phyloP scores from a whole-genome alignment of 805 yeast genomes.

The Isabelozyma pseudorhagii region DNA sequence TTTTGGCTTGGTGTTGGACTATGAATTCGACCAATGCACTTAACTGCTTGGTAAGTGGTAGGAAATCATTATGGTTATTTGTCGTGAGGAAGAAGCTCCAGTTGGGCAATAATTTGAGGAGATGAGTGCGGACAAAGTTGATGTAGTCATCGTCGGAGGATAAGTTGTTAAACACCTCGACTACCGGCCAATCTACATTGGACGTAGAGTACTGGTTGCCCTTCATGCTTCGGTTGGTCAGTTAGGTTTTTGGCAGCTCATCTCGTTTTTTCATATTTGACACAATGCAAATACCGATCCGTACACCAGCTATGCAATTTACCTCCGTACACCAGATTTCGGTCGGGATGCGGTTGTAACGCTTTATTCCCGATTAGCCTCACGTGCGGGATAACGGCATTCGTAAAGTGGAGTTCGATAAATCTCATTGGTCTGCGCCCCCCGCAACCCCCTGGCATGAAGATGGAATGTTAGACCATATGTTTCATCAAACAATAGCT shows the following conservation, averaged over 20 bases:
- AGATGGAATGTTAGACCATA: too few species aligned
- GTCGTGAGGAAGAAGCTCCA: constrained; percentile 44
- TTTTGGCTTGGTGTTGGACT: constrained; percentile 2
- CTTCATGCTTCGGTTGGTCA: not conserved
- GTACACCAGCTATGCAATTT: too few species aligned
- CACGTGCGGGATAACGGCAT: too few species aligned
- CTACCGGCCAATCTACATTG: constrained; percentile 1
- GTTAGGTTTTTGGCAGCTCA: not conserved
- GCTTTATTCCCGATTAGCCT: too few species aligned
- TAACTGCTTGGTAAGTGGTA: constrained; percentile 41
- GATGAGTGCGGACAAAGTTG: not conserved
- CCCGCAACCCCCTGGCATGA: too few species aligned
- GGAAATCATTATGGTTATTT: constrained; percentile 52
- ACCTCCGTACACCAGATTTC: too few species aligned
- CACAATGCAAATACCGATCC: too few species aligned
- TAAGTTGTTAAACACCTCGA: not conserved
- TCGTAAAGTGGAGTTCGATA: too few species aligned
- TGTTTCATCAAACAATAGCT: too few species aligned
- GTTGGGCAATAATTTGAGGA: constrained; percentile 25
- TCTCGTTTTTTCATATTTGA: not conserved
- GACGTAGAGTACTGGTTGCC: not conserved
- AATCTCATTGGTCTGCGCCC: too few species aligned
- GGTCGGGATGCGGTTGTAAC: too few species aligned
- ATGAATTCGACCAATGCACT: constrained; percentile 19
- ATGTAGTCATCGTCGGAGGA: not conserved